Evolutionary conservation across 2,329 filamentous ascomycete genomes (phyloP).

Genomic region (Didymella glomerata): DNA sequence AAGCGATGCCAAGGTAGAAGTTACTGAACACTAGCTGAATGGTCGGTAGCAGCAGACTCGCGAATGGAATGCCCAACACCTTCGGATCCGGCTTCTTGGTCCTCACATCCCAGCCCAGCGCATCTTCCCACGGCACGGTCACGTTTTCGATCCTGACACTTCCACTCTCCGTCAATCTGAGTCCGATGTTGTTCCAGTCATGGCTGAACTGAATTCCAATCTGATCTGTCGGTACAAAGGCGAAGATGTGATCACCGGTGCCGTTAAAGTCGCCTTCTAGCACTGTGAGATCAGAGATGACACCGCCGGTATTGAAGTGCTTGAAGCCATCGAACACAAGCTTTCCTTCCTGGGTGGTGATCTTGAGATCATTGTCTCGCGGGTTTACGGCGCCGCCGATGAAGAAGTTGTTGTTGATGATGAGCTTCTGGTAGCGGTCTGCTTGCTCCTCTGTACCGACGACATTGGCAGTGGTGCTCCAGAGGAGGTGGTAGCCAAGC

Average conservation of each 20-base stretch:
- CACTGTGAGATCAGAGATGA: conserved; percentile 71
- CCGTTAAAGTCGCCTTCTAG: conserved; percentile 69
- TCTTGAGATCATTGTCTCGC: conserved; percentile 67
- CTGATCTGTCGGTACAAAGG: conserved; percentile 66
- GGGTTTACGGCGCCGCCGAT: conserved; percentile 72
- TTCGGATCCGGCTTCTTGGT: conserved; percentile 61
- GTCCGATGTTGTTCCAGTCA: conserved; percentile 71
- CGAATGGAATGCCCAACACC: conserved; percentile 63
- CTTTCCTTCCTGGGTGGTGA: conserved; percentile 62
- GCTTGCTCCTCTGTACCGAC: conserved; percentile 68
- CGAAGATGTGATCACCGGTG: conserved; percentile 69
- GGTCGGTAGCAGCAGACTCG: conserved; percentile 66
- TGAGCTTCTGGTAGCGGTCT: conserved; percentile 64
- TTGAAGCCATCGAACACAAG: conserved; percentile 70
- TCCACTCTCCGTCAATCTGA: conserved; percentile 71
- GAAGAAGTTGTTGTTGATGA: conserved; percentile 71
- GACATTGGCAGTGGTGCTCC: conserved; percentile 68
- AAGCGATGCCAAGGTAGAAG: conserved; percentile 70
- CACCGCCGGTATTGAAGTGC: conserved; percentile 73
- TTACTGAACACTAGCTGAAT: conserved; percentile 73
- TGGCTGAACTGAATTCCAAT: conserved; percentile 65
- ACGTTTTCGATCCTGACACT: conserved; percentile 68
- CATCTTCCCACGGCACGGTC: conserved; percentile 66
- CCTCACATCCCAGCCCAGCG: conserved; percentile 65
- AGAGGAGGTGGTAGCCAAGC: conserved; percentile 70